These are phyloP conservation scores for Taxillus chinensis DNA, from an alignment of 164 flowering plant species.

Conservation along the genomic window DNA sequence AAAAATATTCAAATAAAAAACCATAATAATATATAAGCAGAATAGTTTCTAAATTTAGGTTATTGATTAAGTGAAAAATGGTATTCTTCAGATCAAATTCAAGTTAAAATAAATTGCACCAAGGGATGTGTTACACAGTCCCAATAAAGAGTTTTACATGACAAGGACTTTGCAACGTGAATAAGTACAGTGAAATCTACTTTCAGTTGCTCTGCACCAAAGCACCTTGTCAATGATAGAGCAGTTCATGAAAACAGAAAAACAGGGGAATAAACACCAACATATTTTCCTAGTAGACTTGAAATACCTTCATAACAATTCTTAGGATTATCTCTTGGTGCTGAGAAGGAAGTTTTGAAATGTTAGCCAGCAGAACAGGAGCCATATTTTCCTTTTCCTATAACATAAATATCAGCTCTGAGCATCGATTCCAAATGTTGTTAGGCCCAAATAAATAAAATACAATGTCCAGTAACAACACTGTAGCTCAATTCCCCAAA, in stretches of 20 bases:
- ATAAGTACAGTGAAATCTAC: not conserved
- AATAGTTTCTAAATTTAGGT: no score
- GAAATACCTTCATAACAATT: slow-evolving; percentile 47
- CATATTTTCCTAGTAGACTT: not conserved
- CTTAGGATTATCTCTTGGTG: slow-evolving; percentile 82
- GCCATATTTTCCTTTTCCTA: slow-evolving; percentile 75
- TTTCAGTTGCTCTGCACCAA: not conserved
- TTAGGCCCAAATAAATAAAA: not conserved
- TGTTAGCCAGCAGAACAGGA: slow-evolving; percentile 44
- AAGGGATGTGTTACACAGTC: no score
- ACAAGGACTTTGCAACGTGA: not conserved
- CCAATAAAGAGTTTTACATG: not conserved
- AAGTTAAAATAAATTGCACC: no score
- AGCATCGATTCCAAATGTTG: slow-evolving; percentile 2
- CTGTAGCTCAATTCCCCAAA: not conserved
- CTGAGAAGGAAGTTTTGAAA: slow-evolving; percentile 72
- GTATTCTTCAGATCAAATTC: no score
- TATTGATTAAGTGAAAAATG: no score
- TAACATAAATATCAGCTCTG: slow-evolving; percentile 4
- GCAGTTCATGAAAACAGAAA: not conserved
- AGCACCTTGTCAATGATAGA: not conserved
- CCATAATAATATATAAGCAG: no score
- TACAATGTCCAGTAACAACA: no score
- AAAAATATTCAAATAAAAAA: no score
- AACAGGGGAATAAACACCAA: not conserved